A percentile compares a stretch with the other conserved stretches of the same genome.
Conservation (phyloP, 805 yeast genomes). For the Yamadazyma phyllophila region DNA sequence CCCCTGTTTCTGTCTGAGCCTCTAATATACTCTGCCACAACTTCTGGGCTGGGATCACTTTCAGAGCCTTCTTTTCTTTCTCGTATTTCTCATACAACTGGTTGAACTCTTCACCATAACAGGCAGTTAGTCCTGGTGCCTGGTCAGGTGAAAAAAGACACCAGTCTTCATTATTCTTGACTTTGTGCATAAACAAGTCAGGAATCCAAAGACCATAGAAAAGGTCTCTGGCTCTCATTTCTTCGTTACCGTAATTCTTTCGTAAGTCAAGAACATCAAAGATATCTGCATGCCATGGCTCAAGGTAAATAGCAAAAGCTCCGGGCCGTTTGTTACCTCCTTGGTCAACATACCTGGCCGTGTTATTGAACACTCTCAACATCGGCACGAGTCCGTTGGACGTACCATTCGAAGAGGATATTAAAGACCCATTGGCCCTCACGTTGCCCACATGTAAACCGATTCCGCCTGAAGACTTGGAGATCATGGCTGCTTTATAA, state of each 20-base stretch:
- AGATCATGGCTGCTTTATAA: constrained; percentile 83
- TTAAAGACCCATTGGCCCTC: constrained; percentile 81
- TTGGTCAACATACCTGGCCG: constrained; percentile 96
- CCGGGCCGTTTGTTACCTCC: constrained; percentile 99
- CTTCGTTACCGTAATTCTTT: constrained; percentile 95
- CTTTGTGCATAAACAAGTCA: constrained; percentile 90
- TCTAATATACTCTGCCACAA: constrained; percentile 87
- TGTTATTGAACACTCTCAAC: constrained; percentile 91
- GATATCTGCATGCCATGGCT: constrained; percentile 96
- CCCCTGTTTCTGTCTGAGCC: constrained; percentile 95
- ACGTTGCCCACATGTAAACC: constrained; percentile 89
- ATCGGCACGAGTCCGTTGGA: constrained; percentile 95
- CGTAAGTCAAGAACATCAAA: constrained; percentile 83
- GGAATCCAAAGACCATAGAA: constrained; percentile 95
- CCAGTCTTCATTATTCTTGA: constrained; percentile 78
- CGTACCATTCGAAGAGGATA: constrained; percentile 89
- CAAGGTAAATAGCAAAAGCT: constrained; percentile 89
- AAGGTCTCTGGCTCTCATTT: constrained; percentile 86
- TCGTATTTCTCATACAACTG: constrained; percentile 72
- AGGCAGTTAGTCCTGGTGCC: constrained; percentile 82
- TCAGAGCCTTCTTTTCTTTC: constrained; percentile 59
- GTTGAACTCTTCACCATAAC: constrained; percentile 82
- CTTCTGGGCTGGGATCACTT: constrained; percentile 78
- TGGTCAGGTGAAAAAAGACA: constrained; percentile 85
- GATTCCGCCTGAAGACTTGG: constrained; percentile 94